phyloP scores from a whole-genome alignment of 495 filamentous ascomycete species.

The Apodospora peruviana region DNA sequence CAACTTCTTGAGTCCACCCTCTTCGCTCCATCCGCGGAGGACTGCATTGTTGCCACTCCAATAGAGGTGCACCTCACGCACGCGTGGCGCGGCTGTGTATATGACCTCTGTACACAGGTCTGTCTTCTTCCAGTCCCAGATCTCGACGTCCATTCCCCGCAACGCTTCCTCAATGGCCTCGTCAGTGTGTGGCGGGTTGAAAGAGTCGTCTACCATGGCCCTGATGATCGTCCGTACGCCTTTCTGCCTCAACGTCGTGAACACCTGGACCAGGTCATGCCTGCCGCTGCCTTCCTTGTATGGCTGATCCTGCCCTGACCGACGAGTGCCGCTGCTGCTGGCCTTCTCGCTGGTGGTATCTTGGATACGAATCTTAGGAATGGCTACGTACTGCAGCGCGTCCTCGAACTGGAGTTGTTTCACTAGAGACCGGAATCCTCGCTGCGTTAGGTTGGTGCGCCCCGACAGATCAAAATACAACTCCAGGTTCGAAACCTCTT shows the following conservation, averaged over 20 bases:
- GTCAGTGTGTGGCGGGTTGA: conserved; percentile 25
- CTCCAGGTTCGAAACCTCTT: conserved; percentile 7
- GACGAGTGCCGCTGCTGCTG: conserved; percentile 4
- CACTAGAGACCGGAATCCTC: conserved; percentile 11
- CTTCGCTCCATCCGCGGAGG: conserved; percentile 16
- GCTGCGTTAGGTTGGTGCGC: conserved; percentile 11
- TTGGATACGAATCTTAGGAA: conserved; percentile 18
- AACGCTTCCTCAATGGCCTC: conserved; percentile 29
- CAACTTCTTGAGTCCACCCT: not conserved
- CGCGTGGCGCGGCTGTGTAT: conserved; percentile 16
- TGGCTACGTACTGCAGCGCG: conserved; percentile 25
- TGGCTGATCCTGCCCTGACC: not conserved
- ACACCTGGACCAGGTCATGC: conserved; percentile 20
- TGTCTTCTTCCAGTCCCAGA: conserved; percentile 33
- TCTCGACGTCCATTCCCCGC: conserved; percentile 21
- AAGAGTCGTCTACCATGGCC: conserved; percentile 27
- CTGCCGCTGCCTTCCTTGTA: conserved; percentile 17
- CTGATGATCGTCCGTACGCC: conserved; percentile 24
- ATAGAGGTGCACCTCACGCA: conserved; percentile 19
- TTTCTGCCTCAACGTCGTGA: conserved; percentile 16
- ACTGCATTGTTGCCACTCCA: conserved; percentile 22
- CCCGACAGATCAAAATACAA: conserved; percentile 25
- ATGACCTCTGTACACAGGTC: conserved; percentile 32
- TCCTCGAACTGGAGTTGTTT: conserved; percentile 26
- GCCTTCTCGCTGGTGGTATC: conserved; percentile 2